Evolutionary conservation across 345 rosid genomes (phyloP).

Genomic region (Psidium friedrichsthalianum): DNA sequence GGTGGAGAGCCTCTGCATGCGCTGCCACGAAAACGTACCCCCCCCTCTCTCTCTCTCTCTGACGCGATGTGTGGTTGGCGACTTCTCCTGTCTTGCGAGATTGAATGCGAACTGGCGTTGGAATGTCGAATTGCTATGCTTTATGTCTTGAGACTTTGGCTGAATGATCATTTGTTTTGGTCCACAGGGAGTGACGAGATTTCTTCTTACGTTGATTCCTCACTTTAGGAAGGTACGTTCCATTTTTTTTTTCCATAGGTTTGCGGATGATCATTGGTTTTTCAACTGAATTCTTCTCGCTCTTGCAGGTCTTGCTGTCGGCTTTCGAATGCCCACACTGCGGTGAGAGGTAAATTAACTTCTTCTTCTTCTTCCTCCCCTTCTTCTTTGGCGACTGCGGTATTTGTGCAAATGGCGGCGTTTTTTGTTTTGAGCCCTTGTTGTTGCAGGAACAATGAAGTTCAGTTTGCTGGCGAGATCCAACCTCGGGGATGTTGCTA

Average conservation of each 20-base stretch:
- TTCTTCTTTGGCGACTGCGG: background rate
- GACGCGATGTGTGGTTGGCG: background rate
- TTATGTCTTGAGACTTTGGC: background rate
- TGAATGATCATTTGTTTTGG: background rate
- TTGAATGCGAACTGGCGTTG: background rate
- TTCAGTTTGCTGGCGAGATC: conserved; percentile 94
- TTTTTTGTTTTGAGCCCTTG: background rate
- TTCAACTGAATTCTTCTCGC: background rate
- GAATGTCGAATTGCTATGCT: background rate
- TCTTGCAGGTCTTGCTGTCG: conserved; percentile 64
- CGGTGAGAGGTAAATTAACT: conserved; percentile 56
- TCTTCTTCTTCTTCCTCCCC: background rate
- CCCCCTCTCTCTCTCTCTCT: background rate
- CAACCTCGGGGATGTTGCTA: conserved; percentile 69
- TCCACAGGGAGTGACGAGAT: conserved; percentile 58
- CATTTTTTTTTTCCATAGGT: background rate
- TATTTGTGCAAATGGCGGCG: background rate
- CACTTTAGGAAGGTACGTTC: conserved; percentile 68
- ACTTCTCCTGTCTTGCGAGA: background rate
- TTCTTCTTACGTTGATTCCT: conserved; percentile 74
- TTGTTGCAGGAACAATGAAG: conserved; percentile 69
- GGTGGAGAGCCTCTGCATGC: conserved; percentile 94
- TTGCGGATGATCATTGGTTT: background rate
- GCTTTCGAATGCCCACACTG: conserved; percentile 92
- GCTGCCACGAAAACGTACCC: conserved; percentile 67